Evolutionary conservation across 768 basidiomycete species (phyloP), one percentile per base, ranked within the genome.

Genomic region (Galerina marginata): DNA sequence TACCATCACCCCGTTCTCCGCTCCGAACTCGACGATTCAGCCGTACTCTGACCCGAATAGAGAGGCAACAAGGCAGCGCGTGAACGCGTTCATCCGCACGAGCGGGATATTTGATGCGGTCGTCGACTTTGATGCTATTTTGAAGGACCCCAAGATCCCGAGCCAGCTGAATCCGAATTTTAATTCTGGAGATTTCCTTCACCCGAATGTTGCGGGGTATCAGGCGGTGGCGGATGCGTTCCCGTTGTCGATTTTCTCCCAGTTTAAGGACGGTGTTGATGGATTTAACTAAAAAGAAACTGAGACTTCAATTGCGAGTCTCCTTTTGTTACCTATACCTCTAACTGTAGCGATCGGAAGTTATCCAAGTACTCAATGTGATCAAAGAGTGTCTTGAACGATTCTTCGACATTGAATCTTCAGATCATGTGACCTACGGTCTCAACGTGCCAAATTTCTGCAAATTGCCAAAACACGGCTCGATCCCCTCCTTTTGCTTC

Each of bases 1-100:
- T 20, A 85, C 83, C 2, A 83, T 85, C 66, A 83, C 82, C 37
- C 81, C 82, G 3, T 81, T 83, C 74, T 67, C 73, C 56, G 74
- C 59, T 16, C 60, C 66, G 16, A 68, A 69, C 61, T 66, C 71
- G 16, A 67, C 67, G 23, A 77, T 76, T 57, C 75, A 76, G 60
- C 71, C 75, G 14, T 81, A 81, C 66, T 74, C 74, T 25, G 72
- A 72, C 65, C 72, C 77, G 10, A 67, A 69, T 39, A 71, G 79
- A 46, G 81, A 83, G 67, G 69, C 65, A 39, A 78, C 78, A 40
- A 64, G 82, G 42, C 76, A 78, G 70, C 65, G 73, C 26, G 74
- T 83, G 25, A 83, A 85, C 64, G 62, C 59, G 1, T 83, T 72
- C 69, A 81, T 84, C 38, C 68, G 76, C 40, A 74, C 67, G 56